These are phyloP conservation scores for Silene vulgaris DNA, from an alignment of 179 eudicot genomes.

Conservation along the genomic window DNA sequence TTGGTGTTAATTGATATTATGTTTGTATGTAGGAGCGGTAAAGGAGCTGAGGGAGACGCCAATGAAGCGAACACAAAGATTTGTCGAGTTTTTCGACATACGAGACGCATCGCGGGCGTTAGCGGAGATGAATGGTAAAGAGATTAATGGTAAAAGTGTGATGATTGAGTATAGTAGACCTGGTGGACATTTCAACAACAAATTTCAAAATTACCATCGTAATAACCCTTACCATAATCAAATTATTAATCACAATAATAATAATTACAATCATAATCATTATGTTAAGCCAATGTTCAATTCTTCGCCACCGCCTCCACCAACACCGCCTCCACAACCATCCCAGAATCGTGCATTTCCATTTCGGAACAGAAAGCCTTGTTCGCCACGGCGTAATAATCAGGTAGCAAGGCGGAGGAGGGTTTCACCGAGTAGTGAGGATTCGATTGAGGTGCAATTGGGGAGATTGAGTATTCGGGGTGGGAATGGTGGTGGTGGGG, in stretches of 20 bases:
- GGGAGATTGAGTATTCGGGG: background rate
- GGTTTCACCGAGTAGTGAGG: constrained; percentile 24
- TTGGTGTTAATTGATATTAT: background rate
- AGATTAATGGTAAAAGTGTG: constrained; percentile 47
- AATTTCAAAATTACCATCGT: background rate
- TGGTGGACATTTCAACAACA: constrained; percentile 49
- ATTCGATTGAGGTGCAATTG: constrained; percentile 13
- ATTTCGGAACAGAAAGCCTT: background rate
- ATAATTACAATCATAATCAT: background rate
- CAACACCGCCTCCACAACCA: constrained; percentile 8
- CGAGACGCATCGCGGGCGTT: constrained; percentile 69
- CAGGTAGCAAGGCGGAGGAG: constrained; percentile 9
- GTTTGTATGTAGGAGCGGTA: constrained; percentile 45
- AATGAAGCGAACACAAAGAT: constrained; percentile 56
- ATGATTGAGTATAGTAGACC: constrained; percentile 81
- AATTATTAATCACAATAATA: background rate
- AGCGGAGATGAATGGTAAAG: constrained; percentile 66
- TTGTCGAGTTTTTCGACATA: constrained; percentile 77
- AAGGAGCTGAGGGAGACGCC: constrained; percentile 90
- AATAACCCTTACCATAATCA: background rate
- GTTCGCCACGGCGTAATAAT: constrained; percentile 4
- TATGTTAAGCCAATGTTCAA: background rate
- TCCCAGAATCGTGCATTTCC: background rate
- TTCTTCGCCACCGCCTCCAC: background rate
- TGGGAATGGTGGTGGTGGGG: background rate